Evolutionary conservation across 495 filamentous ascomycete species (phyloP), one percentile per base, ranked within the genome.

Genomic region (Hypoxylon rickii): DNA sequence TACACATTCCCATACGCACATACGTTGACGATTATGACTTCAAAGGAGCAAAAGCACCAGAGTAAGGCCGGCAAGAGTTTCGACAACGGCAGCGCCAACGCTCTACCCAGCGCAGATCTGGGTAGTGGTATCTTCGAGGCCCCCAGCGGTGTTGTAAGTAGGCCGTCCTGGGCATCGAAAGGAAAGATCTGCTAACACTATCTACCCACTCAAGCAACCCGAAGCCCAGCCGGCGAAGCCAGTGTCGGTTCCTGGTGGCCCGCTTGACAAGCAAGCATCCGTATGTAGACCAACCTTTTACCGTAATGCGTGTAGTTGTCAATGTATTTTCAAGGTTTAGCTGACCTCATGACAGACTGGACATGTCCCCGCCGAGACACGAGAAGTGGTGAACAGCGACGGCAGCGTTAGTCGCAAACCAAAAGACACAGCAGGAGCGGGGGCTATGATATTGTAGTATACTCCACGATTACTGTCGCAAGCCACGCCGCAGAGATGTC

Each of bases 121-220:
- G 39, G 32, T 3, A 45, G 46, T 13, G 54, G 54, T 15, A 51
- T 58, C 29, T 51, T 44, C 15, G 54, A 51, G n/a, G 54, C 54
- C 4, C 46, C 54, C 7, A n/a, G 40, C 20, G 38, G 17, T 6
- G n/a, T 45, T 11, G 54, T 57, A 39, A 57, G 53, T 50, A 7
- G n/a, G 7, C 12, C 3, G 1, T 5, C 44, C 24, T 16, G 31
- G 20, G 1, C 3, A 10, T 7, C 3, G n/a, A 5, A 7, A 29
- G 24, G 39, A 1, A 8, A 29, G 11, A 34, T 40, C 15, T 29
- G 22, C 21, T 51, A n/a, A 58, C 15, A 5, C 21, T 3, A 17
- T 29, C 7, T 17, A n/a, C n/a, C n/a, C n/a, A 3, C n/a, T 11
- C 29, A 44, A 58, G 34, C 33, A 58, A 39, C 40, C 46, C 4